phyloP scores from a whole-genome alignment of 345 rosid species.

The Syzygium grande region DNA sequence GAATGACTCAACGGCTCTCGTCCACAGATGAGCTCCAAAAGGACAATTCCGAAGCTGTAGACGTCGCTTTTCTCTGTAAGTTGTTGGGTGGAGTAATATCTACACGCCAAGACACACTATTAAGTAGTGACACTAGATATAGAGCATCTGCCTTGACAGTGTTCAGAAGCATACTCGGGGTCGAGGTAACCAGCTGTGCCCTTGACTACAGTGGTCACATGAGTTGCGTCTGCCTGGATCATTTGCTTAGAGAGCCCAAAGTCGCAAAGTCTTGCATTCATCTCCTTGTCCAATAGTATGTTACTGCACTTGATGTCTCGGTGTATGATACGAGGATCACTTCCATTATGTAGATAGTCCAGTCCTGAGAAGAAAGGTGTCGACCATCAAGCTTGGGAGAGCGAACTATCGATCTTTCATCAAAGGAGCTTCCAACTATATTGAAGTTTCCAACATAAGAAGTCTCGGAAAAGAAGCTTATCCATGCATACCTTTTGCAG shows the following conservation, averaged over 20 bases:
- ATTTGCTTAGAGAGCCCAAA: slow-evolving; percentile 80
- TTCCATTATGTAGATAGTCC: slow-evolving; percentile 89
- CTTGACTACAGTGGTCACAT: slow-evolving; percentile 84
- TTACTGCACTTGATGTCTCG: slow-evolving; percentile 86
- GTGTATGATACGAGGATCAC: slow-evolving; percentile 80
- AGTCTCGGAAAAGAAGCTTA: no score
- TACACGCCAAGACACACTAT: slow-evolving; percentile 6
- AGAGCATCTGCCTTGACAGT: background rate
- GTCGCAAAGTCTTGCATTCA: slow-evolving; percentile 79
- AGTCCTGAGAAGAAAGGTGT: slow-evolving; percentile 31
- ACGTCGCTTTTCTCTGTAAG: slow-evolving; percentile 91
- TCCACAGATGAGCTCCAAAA: slow-evolving; percentile 88
- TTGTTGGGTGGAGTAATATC: slow-evolving; percentile 83
- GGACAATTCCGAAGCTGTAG: slow-evolving; percentile 90
- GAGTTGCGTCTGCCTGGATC: slow-evolving; percentile 64
- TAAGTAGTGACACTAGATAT: background rate
- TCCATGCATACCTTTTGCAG: slow-evolving; percentile 64
- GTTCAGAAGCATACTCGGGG: slow-evolving; percentile 54
- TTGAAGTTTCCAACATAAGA: background rate
- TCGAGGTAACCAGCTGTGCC: slow-evolving; percentile 96
- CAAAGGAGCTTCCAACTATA: background rate
- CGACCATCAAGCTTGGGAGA: background rate
- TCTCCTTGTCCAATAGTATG: slow-evolving; percentile 69
- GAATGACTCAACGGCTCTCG: slow-evolving; percentile 73
- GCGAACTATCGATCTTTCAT: background rate